Base-by-base conservation (phyloP, 306 rosid genomes). In the Gastrolobium villosum region DNA sequence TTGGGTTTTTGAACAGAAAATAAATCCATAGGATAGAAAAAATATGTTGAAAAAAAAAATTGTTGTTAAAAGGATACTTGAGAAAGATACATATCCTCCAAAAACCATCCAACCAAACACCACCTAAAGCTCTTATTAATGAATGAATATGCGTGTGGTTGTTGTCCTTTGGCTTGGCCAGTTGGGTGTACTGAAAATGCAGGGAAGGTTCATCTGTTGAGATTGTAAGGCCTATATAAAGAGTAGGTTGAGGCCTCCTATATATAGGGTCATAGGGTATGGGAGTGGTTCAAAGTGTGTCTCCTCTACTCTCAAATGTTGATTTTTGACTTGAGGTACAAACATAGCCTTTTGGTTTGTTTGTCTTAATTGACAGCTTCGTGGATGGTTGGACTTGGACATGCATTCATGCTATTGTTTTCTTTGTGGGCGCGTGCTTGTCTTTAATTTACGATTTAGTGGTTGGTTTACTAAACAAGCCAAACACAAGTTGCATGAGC, bases 361-460 rank as follows among this genome's bases (percentile, higher is more conserved):
- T 63, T 63, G 73, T 62, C 59, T 41, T 61, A 4, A 62, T 39
- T 39, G 32, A 28, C 5, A 39, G 52, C 6, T 15, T 57, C 14
- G 7, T 7, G 66, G 30, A 55, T 56, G 31, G 0, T 3, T 26
- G 54, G 76, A 59, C 82, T 37, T 65, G 41, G 76, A 59, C 82
- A 69, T 69, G 60, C 81, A 64, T 57, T 78, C 34, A 79, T 72
- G 53, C 44, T 0, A 43, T 43, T 73, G 70, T 54, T 74, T 80
- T 65, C 53, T 44, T 55, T 61, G 80, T 74, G 80, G 84, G 80
- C 79, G 75, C 62, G 45, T 80, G 79, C 40, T 72, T 72, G 79
- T 72, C 79, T 61, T 80, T 72, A 26, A 26, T 36, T 4, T 36
- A 39, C 54, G 62, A n/a, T 26, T 50, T 10, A 40, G 6, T 14